These are phyloP conservation scores for Sporothrix phasma DNA, from an alignment of 2,329 filamentous ascomycete species.

Conservation along the genomic window DNA sequence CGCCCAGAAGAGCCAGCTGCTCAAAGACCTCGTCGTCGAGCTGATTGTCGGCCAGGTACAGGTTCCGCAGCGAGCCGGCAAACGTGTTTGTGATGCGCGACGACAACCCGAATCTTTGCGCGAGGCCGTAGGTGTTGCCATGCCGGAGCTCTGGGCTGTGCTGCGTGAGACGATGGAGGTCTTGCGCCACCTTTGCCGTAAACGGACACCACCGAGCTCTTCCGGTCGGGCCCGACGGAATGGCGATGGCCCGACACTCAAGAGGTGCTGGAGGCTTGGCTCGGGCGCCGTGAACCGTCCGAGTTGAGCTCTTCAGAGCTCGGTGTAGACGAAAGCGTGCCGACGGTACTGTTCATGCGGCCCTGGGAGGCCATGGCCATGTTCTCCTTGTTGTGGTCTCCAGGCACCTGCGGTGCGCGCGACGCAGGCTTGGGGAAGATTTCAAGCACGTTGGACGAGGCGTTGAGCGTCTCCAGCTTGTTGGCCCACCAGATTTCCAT, in stretches of 20 bases:
- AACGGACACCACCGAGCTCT: constrained; percentile 75
- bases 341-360: constrained; percentile 29
- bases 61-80: constrained; percentile 69
- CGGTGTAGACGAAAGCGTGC: constrained; percentile 47
- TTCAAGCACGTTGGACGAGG: constrained; percentile 88
- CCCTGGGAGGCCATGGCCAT: constrained; percentile 31
- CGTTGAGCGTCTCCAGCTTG: constrained; percentile 82
- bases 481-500: constrained; percentile 94
- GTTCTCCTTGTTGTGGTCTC: constrained; percentile 28
- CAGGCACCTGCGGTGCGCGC: constrained; percentile 52
- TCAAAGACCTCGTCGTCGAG: constrained; percentile 93
- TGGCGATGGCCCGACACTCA: constrained; percentile 70
- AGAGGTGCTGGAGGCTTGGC: constrained; percentile 69
- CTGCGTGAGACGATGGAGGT: constrained; percentile 69
- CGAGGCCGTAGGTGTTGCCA: constrained; percentile 43
- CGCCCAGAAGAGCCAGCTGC: constrained; percentile 70
- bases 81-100: constrained; percentile 77
- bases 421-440: constrained; percentile 81
- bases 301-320: constrained; percentile 66
- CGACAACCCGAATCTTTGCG: constrained; percentile 88
- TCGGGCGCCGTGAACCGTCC: constrained; percentile 59
- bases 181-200: constrained; percentile 71
- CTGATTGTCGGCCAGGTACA: constrained; percentile 88
- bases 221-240: constrained; percentile 52
- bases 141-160: constrained; percentile 35